Evolutionary conservation across 768 basidiomycete genomes (phyloP), one percentile per base, ranked within the genome.

Genomic region (Suillus cothurnatus): DNA sequence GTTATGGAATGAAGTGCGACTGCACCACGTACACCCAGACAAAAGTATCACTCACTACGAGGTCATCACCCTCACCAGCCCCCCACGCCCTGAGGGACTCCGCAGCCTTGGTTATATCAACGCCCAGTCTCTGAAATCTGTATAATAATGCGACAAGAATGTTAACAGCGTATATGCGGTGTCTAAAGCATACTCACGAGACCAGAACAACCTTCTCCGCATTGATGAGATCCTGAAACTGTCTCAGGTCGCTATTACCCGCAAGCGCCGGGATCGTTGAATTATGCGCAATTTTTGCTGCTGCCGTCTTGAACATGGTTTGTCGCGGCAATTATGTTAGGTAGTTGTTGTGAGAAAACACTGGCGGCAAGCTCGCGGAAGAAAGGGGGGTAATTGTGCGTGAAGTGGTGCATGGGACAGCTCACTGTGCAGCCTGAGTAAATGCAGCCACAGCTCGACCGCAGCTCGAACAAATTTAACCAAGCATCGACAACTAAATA

Each of bases 221-320:
- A 2, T 87, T 90, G 63, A 98, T 98, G 67, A 97, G 82, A 72
- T 95, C 94, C 73, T 97, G 95, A 9, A 97, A 80, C 0, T 89
- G 86, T 32, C 90, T 80, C 4, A 95, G 78, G 74, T 96, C 95
- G 70, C 88, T 87, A 74, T 94, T 95, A 1, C 85, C 85, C 21
- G 81, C 79, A 12, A 93, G 77, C 0, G 87, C 81, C 50, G 94
- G 91, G 7, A 95, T 80, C 4, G 92, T 91, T 1, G 93, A 89
- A 72, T 94, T 95, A 77, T 97, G 95, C 2, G 95, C 95, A 75
- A 97, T 85, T 77, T 89, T 93, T 43, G 89, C 87, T 70, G 91
- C 90, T 38, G 89, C 90, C 19, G 82, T 83, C 78, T 83, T 90
- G 82, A 94, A 92, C 92, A 94, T 94, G 64, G 62, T 66, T 45